Base-by-base conservation (phyloP, 2,329 filamentous ascomycete species). In the Sclerotinia spermophila region DNA sequence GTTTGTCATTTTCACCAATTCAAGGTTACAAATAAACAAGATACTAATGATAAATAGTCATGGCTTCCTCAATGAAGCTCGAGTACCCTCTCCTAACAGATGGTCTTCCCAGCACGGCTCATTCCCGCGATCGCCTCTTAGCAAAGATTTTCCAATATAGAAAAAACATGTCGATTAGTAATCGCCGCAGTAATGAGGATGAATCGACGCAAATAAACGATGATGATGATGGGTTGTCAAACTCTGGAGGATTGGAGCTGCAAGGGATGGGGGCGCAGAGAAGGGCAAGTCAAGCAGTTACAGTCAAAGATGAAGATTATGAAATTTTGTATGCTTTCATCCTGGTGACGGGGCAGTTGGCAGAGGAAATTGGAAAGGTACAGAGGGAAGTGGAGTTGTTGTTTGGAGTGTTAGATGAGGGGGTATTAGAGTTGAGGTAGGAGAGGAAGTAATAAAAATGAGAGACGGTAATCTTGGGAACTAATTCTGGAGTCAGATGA, bases 261-360 rank as follows among this genome's bases (percentile, higher is more conserved):
- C 62, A 65, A 40, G 48, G 17, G n/a, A 8, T 10, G 10, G 45
- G 45, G 10, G 27, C 30, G 67, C 15, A 71, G 59, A 17, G 74
- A 74, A 60, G 73, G 70, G 1, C 70, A 68, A 55, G 72, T 68
- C n/a, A 72, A 59, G 17, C 48, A 30, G 21, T 71, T 7, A 67
- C 75, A 7, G 84, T 89, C 1, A 89, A 89, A 73, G 92, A 94
- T 79, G 87, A 88, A 73, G 96, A 99, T 79, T 98, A 96, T 79
- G 94, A 95, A 73, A 83, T 98, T 75, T 82, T 98, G 58, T 99
- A 98, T 82, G 94, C 95, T 27, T 99, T 97, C 82, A 93, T 87
- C 3, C 82, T 92, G 59, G 88, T 91, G 62, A 90, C 89, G 11
- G 85, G 87, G 58, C 88, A 90, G 79, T 85, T 92, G 33, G 87